These are phyloP conservation scores for Globisporangium uncinulatum DNA, from an alignment of 352 stramenopile genomes.

Conservation along the genomic window DNA sequence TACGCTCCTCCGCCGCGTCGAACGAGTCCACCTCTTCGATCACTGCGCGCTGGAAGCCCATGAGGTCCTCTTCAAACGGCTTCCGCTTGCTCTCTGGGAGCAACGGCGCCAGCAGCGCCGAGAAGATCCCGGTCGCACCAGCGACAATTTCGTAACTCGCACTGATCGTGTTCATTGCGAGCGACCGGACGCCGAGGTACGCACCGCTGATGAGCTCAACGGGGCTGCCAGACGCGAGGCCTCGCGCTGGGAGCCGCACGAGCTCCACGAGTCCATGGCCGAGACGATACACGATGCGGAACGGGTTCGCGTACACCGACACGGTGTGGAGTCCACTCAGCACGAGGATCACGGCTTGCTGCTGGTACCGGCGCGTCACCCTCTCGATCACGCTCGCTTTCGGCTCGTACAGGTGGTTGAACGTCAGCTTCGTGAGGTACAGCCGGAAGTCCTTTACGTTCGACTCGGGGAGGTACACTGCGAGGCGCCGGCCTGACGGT, in stretches of 20 bases:
- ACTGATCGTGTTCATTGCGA: constrained; percentile 88
- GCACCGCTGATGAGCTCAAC: constrained; percentile 79
- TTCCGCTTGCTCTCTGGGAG: constrained; percentile 68
- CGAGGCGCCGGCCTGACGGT: constrained; percentile 60
- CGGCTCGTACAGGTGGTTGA: constrained; percentile 79
- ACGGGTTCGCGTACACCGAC: constrained; percentile 84
- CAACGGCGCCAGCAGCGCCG: constrained; percentile 63
- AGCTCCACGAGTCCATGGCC: constrained; percentile 80
- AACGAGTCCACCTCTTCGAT: constrained; percentile 87
- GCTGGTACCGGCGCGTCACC: constrained; percentile 72
- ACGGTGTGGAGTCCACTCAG: constrained; percentile 81
- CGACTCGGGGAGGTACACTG: constrained; percentile 82
- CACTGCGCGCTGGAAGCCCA: constrained; percentile 80
- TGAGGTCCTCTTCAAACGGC: constrained; percentile 79
- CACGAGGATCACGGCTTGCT: constrained; percentile 82
- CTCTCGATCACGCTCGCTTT: constrained; percentile 71
- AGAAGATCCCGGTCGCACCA: constrained; percentile 66
- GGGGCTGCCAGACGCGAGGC: constrained; percentile 73
- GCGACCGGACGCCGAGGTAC: constrained; percentile 77
- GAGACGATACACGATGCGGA: constrained; percentile 83
- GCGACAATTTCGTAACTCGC: constrained; percentile 86
- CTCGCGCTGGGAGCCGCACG: constrained; percentile 67
- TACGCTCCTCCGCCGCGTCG: constrained; percentile 79
- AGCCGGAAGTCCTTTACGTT: constrained; percentile 87
- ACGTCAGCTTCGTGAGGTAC: constrained; percentile 78